Conservation (phyloP, 108 stramenopile species). For the Chaetoceros tenuissimus region DNA sequence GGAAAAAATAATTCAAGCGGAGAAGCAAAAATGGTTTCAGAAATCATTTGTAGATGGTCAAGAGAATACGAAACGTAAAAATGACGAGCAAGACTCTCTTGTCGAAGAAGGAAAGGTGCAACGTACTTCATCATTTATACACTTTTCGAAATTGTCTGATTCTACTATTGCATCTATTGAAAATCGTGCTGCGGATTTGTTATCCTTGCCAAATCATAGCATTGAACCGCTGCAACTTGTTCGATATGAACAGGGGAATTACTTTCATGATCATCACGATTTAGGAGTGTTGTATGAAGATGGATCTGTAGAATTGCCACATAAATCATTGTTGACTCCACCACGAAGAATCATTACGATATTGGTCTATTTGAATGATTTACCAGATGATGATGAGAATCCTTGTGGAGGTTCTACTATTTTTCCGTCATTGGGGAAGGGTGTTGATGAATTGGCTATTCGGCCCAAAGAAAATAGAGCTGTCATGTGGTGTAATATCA, state of each 20-base stretch:
- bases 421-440: background rate
- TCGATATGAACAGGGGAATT: slow-evolving; percentile 13
- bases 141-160: slow-evolving; percentile 11
- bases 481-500: slow-evolving; percentile 8
- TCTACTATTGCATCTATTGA: slow-evolving; percentile 15
- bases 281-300: slow-evolving; percentile 8
- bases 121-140: slow-evolving; percentile 11
- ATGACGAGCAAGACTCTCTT: background rate
- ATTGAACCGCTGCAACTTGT: slow-evolving; percentile 21
- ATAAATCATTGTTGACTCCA: background rate
- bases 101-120: background rate
- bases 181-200: slow-evolving; percentile 6
- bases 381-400: background rate
- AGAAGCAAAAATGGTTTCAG: background rate
- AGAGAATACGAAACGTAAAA: background rate
- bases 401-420: background rate
- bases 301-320: slow-evolving; percentile 15
- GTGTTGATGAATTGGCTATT: background rate
- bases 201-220: slow-evolving; percentile 1
- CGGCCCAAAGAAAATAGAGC: slow-evolving; percentile 9
- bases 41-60: slow-evolving; percentile 2
- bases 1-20: background rate
- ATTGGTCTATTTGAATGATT: slow-evolving; percentile 19
- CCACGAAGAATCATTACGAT: slow-evolving; percentile 12
- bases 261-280: slow-evolving; percentile 22